Base-by-base conservation (phyloP, 805 yeast species). In the Candida taoyuanica region DNA sequence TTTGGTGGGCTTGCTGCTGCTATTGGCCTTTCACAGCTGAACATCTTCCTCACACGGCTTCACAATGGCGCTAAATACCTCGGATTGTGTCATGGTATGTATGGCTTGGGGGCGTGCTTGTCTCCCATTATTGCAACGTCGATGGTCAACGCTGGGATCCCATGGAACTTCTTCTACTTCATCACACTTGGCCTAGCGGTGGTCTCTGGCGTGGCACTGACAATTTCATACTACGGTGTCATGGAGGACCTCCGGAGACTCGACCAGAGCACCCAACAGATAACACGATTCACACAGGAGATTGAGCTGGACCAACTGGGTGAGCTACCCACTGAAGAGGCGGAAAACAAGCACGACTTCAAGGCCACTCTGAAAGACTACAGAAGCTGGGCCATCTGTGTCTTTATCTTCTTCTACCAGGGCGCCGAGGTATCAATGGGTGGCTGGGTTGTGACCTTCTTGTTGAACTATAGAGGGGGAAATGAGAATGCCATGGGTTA, bases 371-470 rank as follows among this genome's bases (percentile, higher is more conserved):
- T 74, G 25, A 60, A 55, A 38, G 62, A 64, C 43, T 48, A 54
- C 14, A 54, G 62, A 29, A 72, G 77, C 0, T 76, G 82, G 81
- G 46, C 71, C 3, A 43, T 73, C 28, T 64, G 82, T 13, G 47
- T 67, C 6, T 73, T 72, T 41, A 67, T 76, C 15, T 67, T 78
- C 44, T 71, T 72, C 43, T 78, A 78, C 47, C 81, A 76, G 53
- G 85, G 85, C 5, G 70, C 73, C 3, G 85, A 78, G 52, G 83
- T 78, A 18, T 59, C 78, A 1, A 52, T 76, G 51, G 82, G 78
- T 13, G 82, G 81, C 17, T 78, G 85, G 85, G 64, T 71, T 29
- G 79, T 76, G 19, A 76, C 85, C 1, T 78, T 65, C 50, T 56
- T 78, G 44, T 63, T 74, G 29, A 71, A 67, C 20, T 73, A 73